Evolutionary conservation across 2,329 filamentous ascomycete genomes (phyloP).

Genomic region (Colletotrichum gigasporum): DNA sequence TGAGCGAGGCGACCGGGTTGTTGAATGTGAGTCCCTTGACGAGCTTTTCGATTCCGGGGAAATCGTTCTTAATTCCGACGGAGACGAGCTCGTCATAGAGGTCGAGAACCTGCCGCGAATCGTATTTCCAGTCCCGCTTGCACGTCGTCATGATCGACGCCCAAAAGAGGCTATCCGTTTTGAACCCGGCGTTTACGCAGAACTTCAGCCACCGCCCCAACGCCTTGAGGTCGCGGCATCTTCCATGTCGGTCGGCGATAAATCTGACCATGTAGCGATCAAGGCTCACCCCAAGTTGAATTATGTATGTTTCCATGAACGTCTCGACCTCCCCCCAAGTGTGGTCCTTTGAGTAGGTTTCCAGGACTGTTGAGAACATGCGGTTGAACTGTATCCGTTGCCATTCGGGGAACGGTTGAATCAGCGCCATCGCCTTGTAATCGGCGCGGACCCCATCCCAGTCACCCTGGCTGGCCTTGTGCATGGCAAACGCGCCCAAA

Average conservation of each 20-base stretch:
- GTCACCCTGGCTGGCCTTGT: conserved; percentile 48
- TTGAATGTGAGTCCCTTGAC: neutral
- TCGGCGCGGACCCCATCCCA: conserved; percentile 49
- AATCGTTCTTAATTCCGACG: conserved; percentile 36
- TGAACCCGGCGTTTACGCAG: conserved; percentile 47
- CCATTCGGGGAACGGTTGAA: conserved; percentile 8
- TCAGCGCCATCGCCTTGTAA: conserved; percentile 42
- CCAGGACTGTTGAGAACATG: conserved; percentile 49
- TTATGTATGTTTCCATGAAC: conserved; percentile 48
- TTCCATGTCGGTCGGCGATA: conserved; percentile 54
- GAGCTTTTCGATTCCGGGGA: conserved; percentile 26
- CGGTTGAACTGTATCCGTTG: conserved; percentile 37
- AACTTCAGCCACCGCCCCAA: conserved; percentile 52
- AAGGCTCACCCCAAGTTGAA: conserved; percentile 45
- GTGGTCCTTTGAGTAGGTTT: conserved; percentile 49
- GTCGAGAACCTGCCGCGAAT: conserved; percentile 44
- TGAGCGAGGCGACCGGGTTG: conserved; percentile 26
- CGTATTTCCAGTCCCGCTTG: conserved; percentile 47
- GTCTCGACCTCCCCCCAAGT: conserved; percentile 49
- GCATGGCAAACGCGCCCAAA: conserved; percentile 45
- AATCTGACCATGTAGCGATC: conserved; percentile 49
- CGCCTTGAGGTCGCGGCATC: conserved; percentile 46
- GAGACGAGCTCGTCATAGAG: conserved; percentile 43
- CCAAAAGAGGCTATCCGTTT: conserved; percentile 47
- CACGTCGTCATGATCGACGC: conserved; percentile 51